phyloP scores from a whole-genome alignment of 2,329 filamentous ascomycete genomes.

The Nigrospora osmanthi region DNA sequence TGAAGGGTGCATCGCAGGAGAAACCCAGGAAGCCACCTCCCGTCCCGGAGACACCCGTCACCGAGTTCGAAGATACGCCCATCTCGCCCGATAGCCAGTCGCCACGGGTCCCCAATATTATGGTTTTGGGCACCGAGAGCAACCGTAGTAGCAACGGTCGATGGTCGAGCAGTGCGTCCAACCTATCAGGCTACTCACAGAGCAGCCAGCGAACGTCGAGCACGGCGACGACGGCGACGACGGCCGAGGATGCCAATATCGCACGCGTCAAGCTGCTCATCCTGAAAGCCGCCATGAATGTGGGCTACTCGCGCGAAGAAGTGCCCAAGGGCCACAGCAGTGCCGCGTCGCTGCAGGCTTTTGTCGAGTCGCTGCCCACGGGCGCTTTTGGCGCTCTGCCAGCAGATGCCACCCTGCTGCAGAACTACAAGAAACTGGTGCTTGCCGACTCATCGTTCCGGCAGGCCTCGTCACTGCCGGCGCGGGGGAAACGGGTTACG shows the following conservation, averaged over 20 bases:
- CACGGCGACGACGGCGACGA: slow-evolving; percentile 62
- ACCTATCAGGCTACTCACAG: slow-evolving; percentile 73
- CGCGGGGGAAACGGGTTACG: slow-evolving; percentile 48
- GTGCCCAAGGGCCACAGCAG: slow-evolving; percentile 35
- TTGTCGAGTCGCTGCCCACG: slow-evolving; percentile 66
- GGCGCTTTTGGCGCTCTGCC: slow-evolving; percentile 71
- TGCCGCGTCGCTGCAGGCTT: slow-evolving; percentile 57
- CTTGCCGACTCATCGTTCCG: slow-evolving; percentile 63
- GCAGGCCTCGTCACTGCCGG: slow-evolving; percentile 43
- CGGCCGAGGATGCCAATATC: slow-evolving; percentile 68
- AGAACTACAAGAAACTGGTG: slow-evolving; percentile 75
- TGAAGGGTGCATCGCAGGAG: slow-evolving; percentile 41
- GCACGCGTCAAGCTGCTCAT: slow-evolving; percentile 71
- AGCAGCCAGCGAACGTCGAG: slow-evolving; percentile 57
- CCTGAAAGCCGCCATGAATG: slow-evolving; percentile 77
- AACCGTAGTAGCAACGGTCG: slow-evolving; percentile 38
- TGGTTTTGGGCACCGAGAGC: slow-evolving; percentile 68
- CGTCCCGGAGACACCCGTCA: slow-evolving; percentile 84
- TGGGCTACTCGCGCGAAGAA: slow-evolving; percentile 63
- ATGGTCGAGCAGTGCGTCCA: slow-evolving; percentile 78
- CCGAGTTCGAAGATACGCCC: slow-evolving; percentile 87
- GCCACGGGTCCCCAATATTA: slow-evolving; percentile 74
- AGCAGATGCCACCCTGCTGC: slow-evolving; percentile 64
- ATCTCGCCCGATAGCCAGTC: slow-evolving; percentile 73
- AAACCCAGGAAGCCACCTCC: slow-evolving; percentile 37